Evolutionary conservation across 371 early-diverging fungal species (phyloP).

Genomic region (Rhizopus sp.): DNA sequence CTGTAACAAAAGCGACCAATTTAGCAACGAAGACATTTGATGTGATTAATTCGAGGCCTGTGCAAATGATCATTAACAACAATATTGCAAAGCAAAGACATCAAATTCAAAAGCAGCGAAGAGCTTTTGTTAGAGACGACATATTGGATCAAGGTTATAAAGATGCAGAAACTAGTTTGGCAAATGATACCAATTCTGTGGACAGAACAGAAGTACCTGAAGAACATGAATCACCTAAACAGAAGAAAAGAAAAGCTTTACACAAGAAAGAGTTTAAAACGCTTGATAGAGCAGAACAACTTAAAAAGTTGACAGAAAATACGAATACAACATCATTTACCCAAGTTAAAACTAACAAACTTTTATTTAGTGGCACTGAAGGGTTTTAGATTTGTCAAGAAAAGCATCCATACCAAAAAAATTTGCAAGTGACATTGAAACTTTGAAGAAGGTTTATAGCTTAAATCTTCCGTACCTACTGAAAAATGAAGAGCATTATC

Average conservation of each 20-base stretch:
- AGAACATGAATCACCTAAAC: constrained; percentile 14
- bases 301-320: constrained; percentile 16
- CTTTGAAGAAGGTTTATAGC: constrained; percentile 15
- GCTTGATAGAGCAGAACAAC: constrained; percentile 13
- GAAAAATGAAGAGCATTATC: constrained; percentile 13
- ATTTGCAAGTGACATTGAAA: constrained; percentile 11
- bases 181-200: constrained; percentile 10
- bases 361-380: constrained; percentile 17
- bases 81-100: constrained; percentile 11
- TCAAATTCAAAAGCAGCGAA: constrained; percentile 11
- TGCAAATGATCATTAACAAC: constrained; percentile 12
- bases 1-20: constrained; percentile 13
- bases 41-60: constrained; percentile 13
- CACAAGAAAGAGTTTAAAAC: constrained; percentile 14
- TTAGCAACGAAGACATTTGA: constrained; percentile 10
- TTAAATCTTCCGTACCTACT: constrained; percentile 12
- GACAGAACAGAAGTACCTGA: constrained; percentile 16
- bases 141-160: constrained; percentile 20
- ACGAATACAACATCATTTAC: constrained; percentile 6
- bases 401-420: constrained; percentile 13
- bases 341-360: constrained; percentile 10
- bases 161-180: constrained; percentile 21
- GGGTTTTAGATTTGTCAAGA: constrained; percentile 15
- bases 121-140: constrained; percentile 13
- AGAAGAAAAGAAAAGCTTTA: constrained; percentile 17